Evolutionary conservation across 2,329 filamentous ascomycete genomes (phyloP).

Genomic region (Cordyceps pruinosa): DNA sequence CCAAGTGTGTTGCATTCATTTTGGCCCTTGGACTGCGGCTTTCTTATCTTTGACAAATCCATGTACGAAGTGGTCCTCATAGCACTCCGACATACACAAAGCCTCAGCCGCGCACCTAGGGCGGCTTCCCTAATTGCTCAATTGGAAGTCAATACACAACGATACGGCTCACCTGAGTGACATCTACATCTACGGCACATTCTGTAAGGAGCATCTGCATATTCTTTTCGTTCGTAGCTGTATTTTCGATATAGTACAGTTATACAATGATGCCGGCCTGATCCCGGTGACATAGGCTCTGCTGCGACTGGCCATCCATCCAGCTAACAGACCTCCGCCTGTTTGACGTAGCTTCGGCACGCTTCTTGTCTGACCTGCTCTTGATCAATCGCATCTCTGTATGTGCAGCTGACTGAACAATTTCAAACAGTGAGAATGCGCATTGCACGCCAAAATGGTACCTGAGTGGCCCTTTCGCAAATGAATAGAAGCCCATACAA

Average conservation of each 20-base stretch:
- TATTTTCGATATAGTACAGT: not conserved
- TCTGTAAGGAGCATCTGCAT: too few species aligned
- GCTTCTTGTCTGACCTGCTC: not conserved
- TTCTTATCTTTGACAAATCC: too few species aligned
- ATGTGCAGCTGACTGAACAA: not conserved
- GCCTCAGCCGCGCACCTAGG: too few species aligned
- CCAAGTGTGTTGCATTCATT: too few species aligned
- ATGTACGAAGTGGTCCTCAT: too few species aligned
- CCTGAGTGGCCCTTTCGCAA: not conserved
- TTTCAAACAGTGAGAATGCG: not conserved
- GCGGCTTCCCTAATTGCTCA: too few species aligned
- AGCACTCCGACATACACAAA: too few species aligned
- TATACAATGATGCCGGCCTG: not conserved
- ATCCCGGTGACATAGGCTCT: not conserved
- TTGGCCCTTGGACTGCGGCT: too few species aligned
- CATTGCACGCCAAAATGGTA: not conserved
- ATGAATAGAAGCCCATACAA: not conserved
- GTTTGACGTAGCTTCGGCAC: not conserved
- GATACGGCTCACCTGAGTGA: too few species aligned
- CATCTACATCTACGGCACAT: too few species aligned
- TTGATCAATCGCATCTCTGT: not conserved
- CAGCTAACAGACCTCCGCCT: not conserved
- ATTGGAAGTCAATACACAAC: too few species aligned
- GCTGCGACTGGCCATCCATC: not conserved
- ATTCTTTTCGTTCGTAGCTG: not conserved